Evolutionary conservation across 169 alveolate genomes (phyloP).

Genomic region (Plasmodium blacklocki): DNA sequence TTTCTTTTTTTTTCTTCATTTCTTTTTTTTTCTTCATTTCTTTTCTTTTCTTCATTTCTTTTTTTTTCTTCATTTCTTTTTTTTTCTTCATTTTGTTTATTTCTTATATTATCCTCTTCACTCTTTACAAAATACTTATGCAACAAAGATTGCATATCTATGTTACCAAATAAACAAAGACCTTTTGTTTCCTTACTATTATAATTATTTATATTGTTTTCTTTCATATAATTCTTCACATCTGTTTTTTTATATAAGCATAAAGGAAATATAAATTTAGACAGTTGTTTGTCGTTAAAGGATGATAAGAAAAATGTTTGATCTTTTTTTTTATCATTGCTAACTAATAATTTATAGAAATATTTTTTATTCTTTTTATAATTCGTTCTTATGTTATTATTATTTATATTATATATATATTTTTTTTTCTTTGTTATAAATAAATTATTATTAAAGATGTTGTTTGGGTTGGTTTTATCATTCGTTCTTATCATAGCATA

Average conservation of each 20-base stretch:
- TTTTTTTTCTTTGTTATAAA: background rate
- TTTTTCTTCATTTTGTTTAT: background rate
- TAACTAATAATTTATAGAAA: conserved; percentile 24
- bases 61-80: background rate
- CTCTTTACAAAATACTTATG: background rate
- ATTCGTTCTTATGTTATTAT: background rate
- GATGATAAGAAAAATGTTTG: conserved; percentile 68
- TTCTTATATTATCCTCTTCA: background rate
- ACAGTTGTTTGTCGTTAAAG: conserved; percentile 31
- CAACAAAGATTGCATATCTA: conserved; percentile 38
- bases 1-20: background rate
- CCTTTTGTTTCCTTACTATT: conserved; percentile 55
- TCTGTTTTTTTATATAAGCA: conserved; percentile 15
- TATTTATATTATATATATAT: too few species aligned
- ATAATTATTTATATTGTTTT: conserved; percentile 7
- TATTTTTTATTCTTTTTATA: background rate
- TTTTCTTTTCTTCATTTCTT: background rate
- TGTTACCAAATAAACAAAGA: conserved; percentile 45
- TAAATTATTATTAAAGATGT: conserved; percentile 21
- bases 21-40: background rate
- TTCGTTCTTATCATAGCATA: conserved; percentile 71
- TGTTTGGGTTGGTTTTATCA: conserved; percentile 21
- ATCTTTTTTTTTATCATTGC: conserved; percentile 47
- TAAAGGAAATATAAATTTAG: conserved; percentile 57
- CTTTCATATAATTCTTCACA: conserved; percentile 28